phyloP scores from a whole-genome alignment of 2,329 filamentous ascomycete species.

The Ploettnerulaceae sp. region DNA sequence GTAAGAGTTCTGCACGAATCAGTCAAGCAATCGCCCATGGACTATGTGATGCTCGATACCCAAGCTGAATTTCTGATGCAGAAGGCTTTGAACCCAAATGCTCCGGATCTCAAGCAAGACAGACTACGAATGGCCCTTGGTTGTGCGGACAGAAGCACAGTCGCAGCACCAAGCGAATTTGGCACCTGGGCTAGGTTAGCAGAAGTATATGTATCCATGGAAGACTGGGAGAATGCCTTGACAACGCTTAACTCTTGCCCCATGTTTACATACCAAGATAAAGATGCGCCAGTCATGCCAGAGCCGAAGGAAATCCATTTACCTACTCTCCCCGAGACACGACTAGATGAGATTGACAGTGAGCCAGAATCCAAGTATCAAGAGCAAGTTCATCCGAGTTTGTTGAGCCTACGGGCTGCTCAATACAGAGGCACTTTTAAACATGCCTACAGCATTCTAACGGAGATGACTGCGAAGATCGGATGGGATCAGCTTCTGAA shows the following conservation, averaged over 20 bases:
- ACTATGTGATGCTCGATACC: slow-evolving; percentile 92
- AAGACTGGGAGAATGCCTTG: slow-evolving; percentile 94
- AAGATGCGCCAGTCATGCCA: slow-evolving; percentile 91
- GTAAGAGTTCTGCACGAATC: slow-evolving; percentile 83
- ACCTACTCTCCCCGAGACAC: slow-evolving; percentile 80
- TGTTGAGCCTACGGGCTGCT: slow-evolving; percentile 80
- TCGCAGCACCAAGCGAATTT: slow-evolving; percentile 94
- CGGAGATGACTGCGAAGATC: slow-evolving; percentile 93
- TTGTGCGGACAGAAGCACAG: slow-evolving; percentile 89
- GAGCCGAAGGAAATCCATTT: slow-evolving; percentile 84
- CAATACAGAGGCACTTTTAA: slow-evolving; percentile 93
- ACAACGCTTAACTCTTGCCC: slow-evolving; percentile 96
- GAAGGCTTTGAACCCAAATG: slow-evolving; percentile 61
- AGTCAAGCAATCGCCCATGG: slow-evolving; percentile 89
- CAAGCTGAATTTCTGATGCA: slow-evolving; percentile 88
- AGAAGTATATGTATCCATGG: slow-evolving; percentile 87
- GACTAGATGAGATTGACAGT: slow-evolving; percentile 94
- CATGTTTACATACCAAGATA: slow-evolving; percentile 99
- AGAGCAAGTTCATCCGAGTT: slow-evolving; percentile 81
- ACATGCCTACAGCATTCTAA: slow-evolving; percentile 88
- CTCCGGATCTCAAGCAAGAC: slow-evolving; percentile 53
- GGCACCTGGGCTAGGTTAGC: slow-evolving; percentile 92
- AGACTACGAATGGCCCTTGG: slow-evolving; percentile 82
- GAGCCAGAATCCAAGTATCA: slow-evolving; percentile 74
- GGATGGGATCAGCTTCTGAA: slow-evolving; percentile 96